phyloP scores from a whole-genome alignment of 2,329 filamentous ascomycete genomes.

The Thelonectria olida region DNA sequence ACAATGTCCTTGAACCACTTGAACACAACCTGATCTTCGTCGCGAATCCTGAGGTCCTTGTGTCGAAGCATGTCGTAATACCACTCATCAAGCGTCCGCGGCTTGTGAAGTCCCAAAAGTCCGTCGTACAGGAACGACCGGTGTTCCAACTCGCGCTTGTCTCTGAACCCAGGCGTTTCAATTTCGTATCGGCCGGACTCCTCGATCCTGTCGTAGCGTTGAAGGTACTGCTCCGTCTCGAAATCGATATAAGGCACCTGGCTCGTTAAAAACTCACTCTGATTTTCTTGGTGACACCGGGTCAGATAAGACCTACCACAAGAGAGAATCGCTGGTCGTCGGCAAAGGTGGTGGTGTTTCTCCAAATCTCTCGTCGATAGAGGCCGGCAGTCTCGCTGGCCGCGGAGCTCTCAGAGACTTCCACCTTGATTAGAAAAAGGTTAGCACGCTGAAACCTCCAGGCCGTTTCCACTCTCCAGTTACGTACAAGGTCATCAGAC shows the following conservation, averaged over 20 bases:
- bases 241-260: conserved; percentile 11
- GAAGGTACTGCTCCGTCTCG: conserved; percentile 7
- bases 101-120: conserved; percentile 8
- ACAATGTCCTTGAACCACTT: conserved; percentile 9
- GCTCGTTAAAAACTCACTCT: no score
- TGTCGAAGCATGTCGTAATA: conserved; percentile 1
- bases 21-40: conserved; percentile 19
- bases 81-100: conserved; percentile 22
- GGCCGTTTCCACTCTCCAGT: no score
- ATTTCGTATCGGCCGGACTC: neutral
- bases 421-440: neutral
- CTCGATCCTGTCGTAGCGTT: neutral
- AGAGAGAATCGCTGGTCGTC: neutral
- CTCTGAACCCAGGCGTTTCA: neutral
- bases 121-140: conserved; percentile 6
- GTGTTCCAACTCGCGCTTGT: conserved; percentile 1
- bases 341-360: neutral
- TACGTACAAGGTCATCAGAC: neutral
- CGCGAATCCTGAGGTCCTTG: neutral
- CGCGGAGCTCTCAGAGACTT: neutral
- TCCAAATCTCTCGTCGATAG: neutral
- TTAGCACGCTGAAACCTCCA: no score
- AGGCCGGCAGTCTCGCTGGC: neutral
- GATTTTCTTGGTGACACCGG: neutral
- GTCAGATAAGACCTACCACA: neutral